phyloP scores from a whole-genome alignment of 2,329 filamentous ascomycete species.

The Hypoxylon sp. region DNA sequence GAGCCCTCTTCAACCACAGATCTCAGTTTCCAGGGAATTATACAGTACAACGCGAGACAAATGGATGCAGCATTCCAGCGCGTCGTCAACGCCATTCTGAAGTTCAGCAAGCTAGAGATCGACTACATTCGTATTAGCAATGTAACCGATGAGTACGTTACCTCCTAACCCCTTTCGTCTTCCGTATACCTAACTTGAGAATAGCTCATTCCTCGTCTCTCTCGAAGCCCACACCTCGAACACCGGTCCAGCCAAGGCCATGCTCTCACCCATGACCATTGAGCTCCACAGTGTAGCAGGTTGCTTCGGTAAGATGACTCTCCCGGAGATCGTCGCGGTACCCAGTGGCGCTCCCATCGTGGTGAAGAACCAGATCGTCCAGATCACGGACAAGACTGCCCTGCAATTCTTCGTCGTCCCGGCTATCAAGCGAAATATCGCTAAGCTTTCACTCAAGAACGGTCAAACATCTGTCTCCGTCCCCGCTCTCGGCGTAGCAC shows the following conservation, averaged over 20 bases:
- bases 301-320: slow-evolving; percentile 44
- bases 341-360: slow-evolving; percentile 40
- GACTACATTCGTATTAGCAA: slow-evolving; percentile 47
- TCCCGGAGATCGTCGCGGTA: slow-evolving; percentile 43
- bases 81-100: slow-evolving; percentile 41
- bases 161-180: slow-evolving; percentile 19
- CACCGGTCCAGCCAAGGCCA: slow-evolving; percentile 42
- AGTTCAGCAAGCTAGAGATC: slow-evolving; percentile 44
- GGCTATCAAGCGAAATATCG: slow-evolving; percentile 34
- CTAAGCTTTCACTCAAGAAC: slow-evolving; percentile 42
- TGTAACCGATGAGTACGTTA: slow-evolving; percentile 50
- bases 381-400: slow-evolving; percentile 43
- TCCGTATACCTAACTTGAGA: slow-evolving; percentile 2
- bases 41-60: slow-evolving; percentile 32
- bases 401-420: slow-evolving; percentile 44
- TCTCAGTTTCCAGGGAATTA: slow-evolving; percentile 36
- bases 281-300: slow-evolving; percentile 40
- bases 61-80: slow-evolving; percentile 47
- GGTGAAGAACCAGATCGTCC: slow-evolving; percentile 45
- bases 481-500: slow-evolving; percentile 41
- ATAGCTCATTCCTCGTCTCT: slow-evolving; percentile 46
- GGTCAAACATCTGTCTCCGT: slow-evolving; percentile 43
- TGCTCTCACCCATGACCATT: slow-evolving; percentile 37
- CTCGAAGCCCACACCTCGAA: slow-evolving; percentile 44
- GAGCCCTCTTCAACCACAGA: slow-evolving; percentile 23